These are phyloP conservation scores for Globisporangium okanoganense DNA, from an alignment of 352 stramenopile genomes.

Conservation along the genomic window DNA sequence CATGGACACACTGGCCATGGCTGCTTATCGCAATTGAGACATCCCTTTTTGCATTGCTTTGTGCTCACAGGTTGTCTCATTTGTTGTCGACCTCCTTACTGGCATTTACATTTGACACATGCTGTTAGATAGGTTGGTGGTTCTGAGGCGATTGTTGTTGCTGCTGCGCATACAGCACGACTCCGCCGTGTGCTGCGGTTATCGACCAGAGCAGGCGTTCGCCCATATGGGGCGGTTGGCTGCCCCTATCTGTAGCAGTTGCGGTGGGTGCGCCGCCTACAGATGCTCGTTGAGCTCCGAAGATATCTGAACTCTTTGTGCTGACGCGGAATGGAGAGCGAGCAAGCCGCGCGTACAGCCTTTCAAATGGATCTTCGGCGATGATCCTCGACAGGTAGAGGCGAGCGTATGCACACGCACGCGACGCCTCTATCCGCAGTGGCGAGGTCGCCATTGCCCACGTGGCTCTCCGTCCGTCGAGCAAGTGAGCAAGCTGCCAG, in stretches of 20 bases:
- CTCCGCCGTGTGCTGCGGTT: not conserved
- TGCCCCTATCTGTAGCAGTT: not conserved
- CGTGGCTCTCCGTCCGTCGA: not conserved
- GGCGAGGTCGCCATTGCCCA: not conserved
- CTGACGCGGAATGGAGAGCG: not conserved
- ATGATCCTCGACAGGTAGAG: not conserved
- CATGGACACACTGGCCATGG: too few relatives aligned
- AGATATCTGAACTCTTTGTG: not conserved
- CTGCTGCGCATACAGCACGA: not conserved
- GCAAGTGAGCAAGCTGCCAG: not conserved
- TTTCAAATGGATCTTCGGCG: not conserved
- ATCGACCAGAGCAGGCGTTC: not conserved
- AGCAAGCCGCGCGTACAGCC: not conserved
- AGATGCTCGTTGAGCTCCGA: not conserved
- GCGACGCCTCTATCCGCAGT: not conserved
- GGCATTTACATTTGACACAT: too few relatives aligned
- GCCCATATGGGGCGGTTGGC: not conserved
- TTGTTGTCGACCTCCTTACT: too few relatives aligned
- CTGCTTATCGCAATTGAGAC: too few relatives aligned
- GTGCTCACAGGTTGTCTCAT: too few relatives aligned
- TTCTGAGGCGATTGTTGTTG: too few relatives aligned
- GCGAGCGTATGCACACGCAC: not conserved
- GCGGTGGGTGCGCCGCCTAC: not conserved
- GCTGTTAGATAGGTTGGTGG: too few relatives aligned
- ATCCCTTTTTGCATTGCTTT: too few relatives aligned